Conservation (phyloP, 305 asterid genomes). For the Fraxinus greggii region DNA sequence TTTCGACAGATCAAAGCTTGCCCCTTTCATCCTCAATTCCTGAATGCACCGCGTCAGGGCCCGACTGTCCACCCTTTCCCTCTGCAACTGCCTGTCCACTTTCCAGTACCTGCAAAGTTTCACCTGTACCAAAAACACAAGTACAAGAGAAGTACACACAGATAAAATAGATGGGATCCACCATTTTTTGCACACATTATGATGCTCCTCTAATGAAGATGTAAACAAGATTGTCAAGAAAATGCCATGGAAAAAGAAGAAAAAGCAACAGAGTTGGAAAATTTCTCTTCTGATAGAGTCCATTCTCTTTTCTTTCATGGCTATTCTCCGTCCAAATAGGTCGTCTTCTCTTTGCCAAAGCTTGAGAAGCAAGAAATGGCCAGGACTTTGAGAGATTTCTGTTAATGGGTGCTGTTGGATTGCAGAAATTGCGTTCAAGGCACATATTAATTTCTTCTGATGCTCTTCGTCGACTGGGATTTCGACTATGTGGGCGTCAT, state of each 20-base stretch:
- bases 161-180: conserved; percentile 69
- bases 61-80: conserved; percentile 65
- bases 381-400: conserved; percentile 89
- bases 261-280: conserved; percentile 73
- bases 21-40: conserved; percentile 95
- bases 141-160: conserved; percentile 40
- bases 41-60: conserved; percentile 66
- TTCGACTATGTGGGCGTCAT: conserved; percentile 60
- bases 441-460: conserved; percentile 39
- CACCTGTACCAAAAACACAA: conserved; percentile 58
- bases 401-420: conserved; percentile 75
- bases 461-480: conserved; percentile 74
- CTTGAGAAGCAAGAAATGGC: conserved; percentile 89
- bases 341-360: conserved; percentile 90
- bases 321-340: conserved; percentile 51
- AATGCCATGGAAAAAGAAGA: conserved; percentile 68
- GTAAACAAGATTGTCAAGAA: conserved; percentile 68
- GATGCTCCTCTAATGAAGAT: conserved; percentile 29
- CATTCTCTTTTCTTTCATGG: conserved; percentile 59
- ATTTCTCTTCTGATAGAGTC: conserved; percentile 59
- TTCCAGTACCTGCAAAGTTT: conserved; percentile 82
- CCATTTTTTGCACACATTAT: conserved; percentile 47
- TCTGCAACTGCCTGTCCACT: conserved; percentile 61
- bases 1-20: conserved; percentile 71
- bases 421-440: conserved; percentile 34